These are phyloP conservation scores for Penicillium freii DNA, from an alignment of 2,329 filamentous ascomycete genomes.

Conservation along the genomic window DNA sequence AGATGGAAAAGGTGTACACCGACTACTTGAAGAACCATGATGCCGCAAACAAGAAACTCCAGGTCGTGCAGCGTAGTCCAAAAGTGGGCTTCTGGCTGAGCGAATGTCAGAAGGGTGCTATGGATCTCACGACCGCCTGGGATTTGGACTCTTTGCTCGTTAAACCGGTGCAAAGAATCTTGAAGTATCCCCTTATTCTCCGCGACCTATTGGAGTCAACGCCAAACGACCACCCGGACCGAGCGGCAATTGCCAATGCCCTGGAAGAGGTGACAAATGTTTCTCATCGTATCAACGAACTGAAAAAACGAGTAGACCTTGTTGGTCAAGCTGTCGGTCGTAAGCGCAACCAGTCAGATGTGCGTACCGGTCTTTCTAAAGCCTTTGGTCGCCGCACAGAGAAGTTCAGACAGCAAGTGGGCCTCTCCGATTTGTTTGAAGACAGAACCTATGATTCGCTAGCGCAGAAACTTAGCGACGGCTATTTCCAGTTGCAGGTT, in stretches of 20 bases:
- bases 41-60: conserved; percentile 61
- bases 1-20: conserved; percentile 65
- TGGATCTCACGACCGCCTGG: conserved; percentile 91
- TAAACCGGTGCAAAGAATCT: conserved; percentile 91
- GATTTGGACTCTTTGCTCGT: conserved; percentile 93
- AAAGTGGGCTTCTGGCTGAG: conserved; percentile 76
- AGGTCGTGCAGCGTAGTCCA: conserved; percentile 51
- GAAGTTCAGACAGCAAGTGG: conserved; percentile 72
- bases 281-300: conserved; percentile 76
- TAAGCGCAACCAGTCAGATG: conserved; percentile 85
- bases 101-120: conserved; percentile 88
- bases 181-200: conserved; percentile 88
- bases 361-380: conserved; percentile 78
- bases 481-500: conserved; percentile 88
- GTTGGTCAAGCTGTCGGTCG: conserved; percentile 84
- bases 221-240: conserved; percentile 78
- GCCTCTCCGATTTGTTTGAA: conserved; percentile 65
- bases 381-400: conserved; percentile 87
- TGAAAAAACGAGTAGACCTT: conserved; percentile 90
- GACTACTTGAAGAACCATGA: conserved; percentile 65
- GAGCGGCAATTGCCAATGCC: conserved; percentile 66
- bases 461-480: conserved; percentile 83
- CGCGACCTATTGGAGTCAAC: conserved; percentile 77
- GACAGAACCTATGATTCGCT: conserved; percentile 78
- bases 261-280: conserved; percentile 66